Percentiles rank a stretch among this genome's conserved stretches.
Conservation (phyloP, 495 filamentous ascomycete species). For the Cercophora scortea region DNA sequence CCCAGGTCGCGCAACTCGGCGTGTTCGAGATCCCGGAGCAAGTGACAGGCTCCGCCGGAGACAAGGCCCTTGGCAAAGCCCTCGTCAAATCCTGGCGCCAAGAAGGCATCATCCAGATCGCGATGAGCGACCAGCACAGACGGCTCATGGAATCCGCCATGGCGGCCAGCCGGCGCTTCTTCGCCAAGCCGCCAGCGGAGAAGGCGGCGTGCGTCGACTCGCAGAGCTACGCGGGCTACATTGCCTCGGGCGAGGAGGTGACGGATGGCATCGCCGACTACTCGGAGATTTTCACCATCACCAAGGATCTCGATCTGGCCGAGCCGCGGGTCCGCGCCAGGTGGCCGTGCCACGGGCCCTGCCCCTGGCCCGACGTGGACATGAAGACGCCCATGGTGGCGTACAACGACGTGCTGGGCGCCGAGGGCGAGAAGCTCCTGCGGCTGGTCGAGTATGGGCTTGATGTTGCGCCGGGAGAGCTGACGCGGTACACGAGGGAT, state of each 20-base stretch:
- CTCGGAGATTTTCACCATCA: constrained; percentile 42
- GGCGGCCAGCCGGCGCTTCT: constrained; percentile 29
- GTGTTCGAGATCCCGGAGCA: constrained; percentile 27
- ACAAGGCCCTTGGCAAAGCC: constrained; percentile 24
- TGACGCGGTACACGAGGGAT: constrained; percentile 30
- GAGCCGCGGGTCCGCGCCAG: constrained; percentile 27
- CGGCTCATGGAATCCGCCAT: constrained; percentile 19
- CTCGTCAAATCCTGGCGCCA: constrained; percentile 31
- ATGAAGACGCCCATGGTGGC: constrained; percentile 26
- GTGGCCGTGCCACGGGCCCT: constrained; percentile 41
- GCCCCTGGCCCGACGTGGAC: constrained; percentile 33
- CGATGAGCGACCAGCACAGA: constrained; percentile 18
- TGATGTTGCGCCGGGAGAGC: constrained; percentile 15
- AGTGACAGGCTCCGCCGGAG: constrained; percentile 17
- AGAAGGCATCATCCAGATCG: constrained; percentile 38
- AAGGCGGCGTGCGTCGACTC: constrained; percentile 37
- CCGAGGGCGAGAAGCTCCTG: constrained; percentile 31
- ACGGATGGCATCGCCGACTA: constrained; percentile 40
- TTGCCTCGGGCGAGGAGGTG: constrained; percentile 40
- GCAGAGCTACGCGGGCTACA: constrained; percentile 38
- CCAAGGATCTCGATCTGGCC: constrained; percentile 28
- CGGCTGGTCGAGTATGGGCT: constrained; percentile 31
- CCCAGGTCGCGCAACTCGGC: constrained; percentile 21
- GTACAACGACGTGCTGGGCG: constrained; percentile 23
- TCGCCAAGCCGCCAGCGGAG: constrained; percentile 18